Conservation (phyloP, 345 rosid species). For the Jatropha curcas region DNA sequence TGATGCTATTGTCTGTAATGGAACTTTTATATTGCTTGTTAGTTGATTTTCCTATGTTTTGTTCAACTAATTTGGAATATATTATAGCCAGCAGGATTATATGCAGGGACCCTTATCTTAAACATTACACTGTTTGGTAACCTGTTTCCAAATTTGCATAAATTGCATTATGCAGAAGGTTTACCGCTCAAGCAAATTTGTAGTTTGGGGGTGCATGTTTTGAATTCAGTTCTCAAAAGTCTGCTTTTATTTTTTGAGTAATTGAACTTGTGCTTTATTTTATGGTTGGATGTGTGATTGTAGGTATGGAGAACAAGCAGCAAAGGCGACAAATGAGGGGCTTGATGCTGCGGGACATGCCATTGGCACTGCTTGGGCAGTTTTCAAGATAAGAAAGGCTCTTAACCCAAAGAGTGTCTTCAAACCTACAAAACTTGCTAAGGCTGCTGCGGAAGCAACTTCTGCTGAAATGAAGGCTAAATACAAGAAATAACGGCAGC, state of each 20-base stretch:
- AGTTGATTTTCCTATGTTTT: neutral
- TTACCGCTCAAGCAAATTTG: neutral
- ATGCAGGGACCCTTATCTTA: neutral
- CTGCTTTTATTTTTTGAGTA: neutral
- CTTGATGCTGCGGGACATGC: constrained; percentile 90
- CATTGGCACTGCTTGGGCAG: constrained; percentile 90
- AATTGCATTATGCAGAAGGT: neutral
- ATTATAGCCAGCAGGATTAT: too few relatives aligned
- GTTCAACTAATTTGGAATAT: constrained; percentile 6
- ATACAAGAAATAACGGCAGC: constrained; percentile 26
- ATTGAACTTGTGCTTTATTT: neutral
- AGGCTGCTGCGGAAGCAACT: constrained; percentile 57
- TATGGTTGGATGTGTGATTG: constrained; percentile 9
- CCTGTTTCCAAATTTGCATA: neutral
- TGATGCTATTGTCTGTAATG: neutral
- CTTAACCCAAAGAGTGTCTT: constrained; percentile 73
- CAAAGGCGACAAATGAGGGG: constrained; percentile 63
- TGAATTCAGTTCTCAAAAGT: neutral
- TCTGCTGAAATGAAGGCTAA: constrained; percentile 46
- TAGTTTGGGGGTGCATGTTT: neutral
- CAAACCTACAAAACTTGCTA: constrained; percentile 66
- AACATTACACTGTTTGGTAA: neutral
- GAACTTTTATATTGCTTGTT: neutral
- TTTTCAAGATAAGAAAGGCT: constrained; percentile 85
- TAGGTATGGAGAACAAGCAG: constrained; percentile 87